A percentile compares a stretch with the other conserved stretches of the same genome.
Conservation (phyloP, 2,329 filamentous ascomycete genomes). For the Monosporascus ibericus region DNA sequence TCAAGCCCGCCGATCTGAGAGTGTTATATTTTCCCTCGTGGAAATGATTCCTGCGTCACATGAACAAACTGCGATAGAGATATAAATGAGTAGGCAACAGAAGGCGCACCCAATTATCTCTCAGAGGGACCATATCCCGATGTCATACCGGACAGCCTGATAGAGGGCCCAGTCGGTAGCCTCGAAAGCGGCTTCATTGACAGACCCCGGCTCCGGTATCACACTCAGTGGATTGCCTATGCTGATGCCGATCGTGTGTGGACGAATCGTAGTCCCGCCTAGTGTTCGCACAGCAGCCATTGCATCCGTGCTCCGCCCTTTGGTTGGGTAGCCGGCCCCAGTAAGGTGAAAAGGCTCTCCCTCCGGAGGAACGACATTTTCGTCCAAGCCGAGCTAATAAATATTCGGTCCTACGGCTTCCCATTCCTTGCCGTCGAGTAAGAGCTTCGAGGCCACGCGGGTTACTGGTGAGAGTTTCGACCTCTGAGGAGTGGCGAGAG, state of each 20-base stretch:
- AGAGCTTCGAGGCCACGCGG: constrained; percentile 29
- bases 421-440: constrained; percentile 33
- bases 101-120: constrained; percentile 36
- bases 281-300: constrained; percentile 39
- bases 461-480: constrained; percentile 23
- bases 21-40: constrained; percentile 44
- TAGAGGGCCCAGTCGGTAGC: constrained; percentile 42
- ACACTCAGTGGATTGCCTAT: constrained; percentile 42
- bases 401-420: constrained; percentile 41
- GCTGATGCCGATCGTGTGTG: constrained; percentile 40
- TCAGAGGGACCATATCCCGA: constrained; percentile 37
- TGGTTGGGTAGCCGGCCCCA: constrained; percentile 40
- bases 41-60: constrained; percentile 37
- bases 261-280: constrained; percentile 38
- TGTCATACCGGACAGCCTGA: constrained; percentile 37
- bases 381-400: constrained; percentile 45
- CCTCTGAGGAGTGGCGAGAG: constrained; percentile 6
- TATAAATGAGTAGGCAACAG: background rate
- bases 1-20: constrained; percentile 38
- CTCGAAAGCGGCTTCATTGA: constrained; percentile 39
- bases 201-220: constrained; percentile 31
- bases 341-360: constrained; percentile 37
- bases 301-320: constrained; percentile 37
- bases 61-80: too few relatives aligned
- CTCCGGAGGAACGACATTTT: constrained; percentile 38